phyloP scores from a whole-genome alignment of 192 early-diverging fungal species.

The Linnemannia schmuckeri region DNA sequence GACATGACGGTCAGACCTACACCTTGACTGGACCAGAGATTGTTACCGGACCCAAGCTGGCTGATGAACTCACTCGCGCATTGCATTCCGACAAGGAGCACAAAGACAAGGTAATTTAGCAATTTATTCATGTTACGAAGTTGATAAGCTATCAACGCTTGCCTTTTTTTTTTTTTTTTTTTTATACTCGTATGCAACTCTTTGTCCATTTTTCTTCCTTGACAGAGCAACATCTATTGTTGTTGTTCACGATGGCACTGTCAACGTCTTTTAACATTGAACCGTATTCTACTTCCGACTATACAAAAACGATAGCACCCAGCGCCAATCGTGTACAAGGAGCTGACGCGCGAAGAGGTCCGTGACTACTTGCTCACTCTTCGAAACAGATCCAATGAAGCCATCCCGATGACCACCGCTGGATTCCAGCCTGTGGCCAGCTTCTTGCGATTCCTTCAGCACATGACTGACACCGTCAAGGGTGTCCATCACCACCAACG shows the following conservation, averaged over 20 bases:
- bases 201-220: too few relatives aligned
- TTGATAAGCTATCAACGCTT: not conserved
- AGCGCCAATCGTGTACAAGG: constrained; percentile 12
- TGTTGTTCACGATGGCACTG: too few relatives aligned
- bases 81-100: not conserved
- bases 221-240: too few relatives aligned
- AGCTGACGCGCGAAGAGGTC: constrained; percentile 15
- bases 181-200: too few relatives aligned
- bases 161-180: too few relatives aligned
- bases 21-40: constrained; percentile 37
- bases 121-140: not conserved
- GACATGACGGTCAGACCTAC: constrained; percentile 28
- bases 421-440: not conserved
- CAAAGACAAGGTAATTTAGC: not conserved
- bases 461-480: not conserved
- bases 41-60: constrained; percentile 34
- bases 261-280: too few relatives aligned
- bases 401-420: not conserved
- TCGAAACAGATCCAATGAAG: not conserved
- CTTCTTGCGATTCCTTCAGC: not conserved
- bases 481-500: not conserved
- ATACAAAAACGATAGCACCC: not conserved
- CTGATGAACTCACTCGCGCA: constrained; percentile 19
- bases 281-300: too few relatives aligned
- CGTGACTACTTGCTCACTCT: constrained; percentile 19